Evolutionary conservation across 345 rosid species (phyloP).

Genomic region (Pugionium cornutum): DNA sequence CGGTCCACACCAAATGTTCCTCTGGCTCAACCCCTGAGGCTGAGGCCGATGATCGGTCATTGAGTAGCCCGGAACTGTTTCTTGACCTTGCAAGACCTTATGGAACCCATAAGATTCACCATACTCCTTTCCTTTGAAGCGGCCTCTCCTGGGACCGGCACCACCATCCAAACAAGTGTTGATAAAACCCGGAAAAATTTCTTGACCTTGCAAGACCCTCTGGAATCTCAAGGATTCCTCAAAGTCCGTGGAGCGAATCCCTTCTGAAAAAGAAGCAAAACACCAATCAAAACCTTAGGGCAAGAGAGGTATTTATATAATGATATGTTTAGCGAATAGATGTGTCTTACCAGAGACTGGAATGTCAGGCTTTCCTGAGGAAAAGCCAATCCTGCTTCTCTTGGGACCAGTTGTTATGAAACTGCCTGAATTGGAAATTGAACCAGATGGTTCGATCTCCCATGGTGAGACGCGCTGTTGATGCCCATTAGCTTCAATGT

Average conservation of each 20-base stretch:
- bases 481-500: slow-evolving; percentile 55
- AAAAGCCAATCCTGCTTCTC: slow-evolving; percentile 77
- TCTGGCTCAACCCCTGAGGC: slow-evolving; percentile 45
- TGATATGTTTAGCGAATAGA: background rate
- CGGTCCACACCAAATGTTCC: slow-evolving; percentile 58
- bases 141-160: slow-evolving; percentile 47
- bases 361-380: slow-evolving; percentile 67
- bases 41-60: slow-evolving; percentile 42
- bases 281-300: background rate
- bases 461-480: slow-evolving; percentile 85
- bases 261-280: slow-evolving; percentile 49
- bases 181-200: slow-evolving; percentile 65
- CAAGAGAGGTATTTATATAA: background rate
- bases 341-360: slow-evolving; percentile 56
- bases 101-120: slow-evolving; percentile 68
- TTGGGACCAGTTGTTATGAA: slow-evolving; percentile 63
- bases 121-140: slow-evolving; percentile 56
- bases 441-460: slow-evolving; percentile 84
- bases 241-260: slow-evolving; percentile 74
- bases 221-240: slow-evolving; percentile 90
- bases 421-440: slow-evolving; percentile 54
- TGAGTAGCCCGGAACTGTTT: slow-evolving; percentile 60
- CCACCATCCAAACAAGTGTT: slow-evolving; percentile 53
- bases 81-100: slow-evolving; percentile 99
- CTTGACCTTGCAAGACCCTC: slow-evolving; percentile 99